These are phyloP conservation scores for Zea mays DNA, from an alignment of 176 grass and related monocot species.

Conservation along the genomic window DNA sequence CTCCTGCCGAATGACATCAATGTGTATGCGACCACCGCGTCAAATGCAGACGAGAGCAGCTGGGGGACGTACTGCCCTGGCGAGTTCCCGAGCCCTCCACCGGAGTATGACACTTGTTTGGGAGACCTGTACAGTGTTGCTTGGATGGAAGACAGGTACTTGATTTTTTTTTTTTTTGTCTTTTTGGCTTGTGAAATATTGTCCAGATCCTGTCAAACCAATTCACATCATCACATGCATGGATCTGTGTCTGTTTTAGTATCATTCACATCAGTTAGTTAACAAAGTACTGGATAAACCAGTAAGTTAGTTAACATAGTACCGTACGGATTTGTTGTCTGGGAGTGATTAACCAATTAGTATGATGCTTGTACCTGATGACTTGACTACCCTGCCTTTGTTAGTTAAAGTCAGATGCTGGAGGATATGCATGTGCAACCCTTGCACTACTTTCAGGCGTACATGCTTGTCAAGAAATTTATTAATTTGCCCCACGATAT, in stretches of 20 bases:
- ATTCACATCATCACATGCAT: conserved; percentile 25
- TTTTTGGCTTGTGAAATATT: conserved; percentile 15
- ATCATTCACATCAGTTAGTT: conserved; percentile 12
- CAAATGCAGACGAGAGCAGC: conserved; percentile 91
- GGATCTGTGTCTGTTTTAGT: conserved; percentile 3
- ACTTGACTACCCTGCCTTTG: conserved; percentile 24
- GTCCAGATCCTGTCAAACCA: not conserved
- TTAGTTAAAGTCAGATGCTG: conserved; percentile 16
- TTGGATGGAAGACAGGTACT: conserved; percentile 99
- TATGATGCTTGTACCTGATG: not conserved
- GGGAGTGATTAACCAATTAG: conserved; percentile 33
- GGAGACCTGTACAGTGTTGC: conserved; percentile 89
- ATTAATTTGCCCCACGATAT: not conserved
- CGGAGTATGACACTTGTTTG: conserved; percentile 86
- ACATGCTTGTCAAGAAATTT: conserved; percentile 18
- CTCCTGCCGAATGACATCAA: conserved; percentile 76
- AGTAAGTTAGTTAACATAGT: not conserved
- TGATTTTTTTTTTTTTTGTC: not conserved
- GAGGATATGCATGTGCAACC: conserved; percentile 29
- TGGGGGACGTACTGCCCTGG: conserved; percentile 97
- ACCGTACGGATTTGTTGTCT: not conserved
- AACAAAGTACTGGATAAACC: conserved; percentile 23
- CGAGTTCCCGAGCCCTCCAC: conserved; percentile 58
- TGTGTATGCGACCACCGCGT: conserved; percentile 91
- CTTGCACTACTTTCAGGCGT: conserved; percentile 33